These are phyloP conservation scores for Nicotiana noctiflora DNA, from an alignment of 257 asterid genomes.

Conservation along the genomic window DNA sequence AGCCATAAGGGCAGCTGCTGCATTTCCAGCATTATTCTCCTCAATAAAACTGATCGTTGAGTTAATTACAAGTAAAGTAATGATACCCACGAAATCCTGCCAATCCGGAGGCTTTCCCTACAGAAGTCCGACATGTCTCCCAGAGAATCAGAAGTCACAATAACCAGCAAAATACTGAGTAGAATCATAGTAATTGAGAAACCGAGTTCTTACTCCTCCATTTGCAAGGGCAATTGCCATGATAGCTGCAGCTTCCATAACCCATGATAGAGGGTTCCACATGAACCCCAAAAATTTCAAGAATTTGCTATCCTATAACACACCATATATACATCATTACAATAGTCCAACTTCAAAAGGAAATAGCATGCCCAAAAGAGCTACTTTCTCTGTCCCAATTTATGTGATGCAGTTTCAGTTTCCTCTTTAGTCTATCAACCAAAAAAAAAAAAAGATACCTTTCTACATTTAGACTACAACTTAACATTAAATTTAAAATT, in stretches of 20 bases:
- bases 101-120: constrained; percentile 99
- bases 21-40: constrained; percentile 98
- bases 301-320: constrained; percentile 75
- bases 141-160: background rate
- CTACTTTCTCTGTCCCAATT: no score
- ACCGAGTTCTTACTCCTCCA: constrained; percentile 68
- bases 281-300: constrained; percentile 89
- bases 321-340: background rate
- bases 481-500: no score
- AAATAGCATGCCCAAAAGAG: background rate
- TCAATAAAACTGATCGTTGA: constrained; percentile 93
- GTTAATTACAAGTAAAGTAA: constrained; percentile 77
- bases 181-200: constrained; percentile 4
- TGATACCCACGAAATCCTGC: constrained; percentile 98
- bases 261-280: constrained; percentile 99
- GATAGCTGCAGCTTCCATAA: constrained; percentile 98
- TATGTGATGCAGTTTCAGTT: no score
- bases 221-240: constrained; percentile 99
- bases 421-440: background rate
- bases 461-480: no score
- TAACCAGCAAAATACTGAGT: background rate
- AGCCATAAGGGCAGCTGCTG: constrained; percentile 99
- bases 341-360: background rate
- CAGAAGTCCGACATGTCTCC: constrained; percentile 9
- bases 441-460: background rate